Percentiles rank a stretch among this genome's conserved stretches.
These are phyloP conservation scores for Microdochium paspali DNA, from an alignment of 2,329 filamentous ascomycete species.

Conservation along the genomic window DNA sequence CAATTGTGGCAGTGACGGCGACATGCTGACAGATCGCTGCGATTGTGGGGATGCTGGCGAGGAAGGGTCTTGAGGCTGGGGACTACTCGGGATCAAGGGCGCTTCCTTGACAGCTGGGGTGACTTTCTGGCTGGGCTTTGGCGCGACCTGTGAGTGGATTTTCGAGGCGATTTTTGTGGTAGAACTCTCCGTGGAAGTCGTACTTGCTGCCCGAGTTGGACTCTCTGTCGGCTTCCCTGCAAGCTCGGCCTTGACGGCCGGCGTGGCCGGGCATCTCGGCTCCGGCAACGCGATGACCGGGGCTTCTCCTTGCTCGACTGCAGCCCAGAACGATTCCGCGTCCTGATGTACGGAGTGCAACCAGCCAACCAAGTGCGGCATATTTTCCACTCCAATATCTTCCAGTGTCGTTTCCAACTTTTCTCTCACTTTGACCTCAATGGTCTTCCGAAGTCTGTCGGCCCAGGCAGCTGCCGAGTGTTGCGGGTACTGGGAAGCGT, in stretches of 20 bases:
- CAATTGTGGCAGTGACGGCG: background rate
- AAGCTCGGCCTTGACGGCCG: background rate
- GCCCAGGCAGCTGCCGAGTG: constrained; percentile 21
- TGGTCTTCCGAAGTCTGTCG: constrained; percentile 4
- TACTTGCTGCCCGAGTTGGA: too few relatives aligned
- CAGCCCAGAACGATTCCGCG: background rate
- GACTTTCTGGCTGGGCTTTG: too few relatives aligned
- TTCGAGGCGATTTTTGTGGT: too few relatives aligned
- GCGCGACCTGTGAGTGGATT: too few relatives aligned
- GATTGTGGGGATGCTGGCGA: too few relatives aligned
- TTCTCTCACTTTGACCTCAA: constrained; percentile 2
- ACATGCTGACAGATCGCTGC: too few relatives aligned
- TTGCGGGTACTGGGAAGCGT: constrained; percentile 15
- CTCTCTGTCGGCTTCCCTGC: background rate
- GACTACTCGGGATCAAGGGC: too few relatives aligned
- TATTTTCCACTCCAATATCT: background rate
- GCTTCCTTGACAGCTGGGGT: too few relatives aligned
- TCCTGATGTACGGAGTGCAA: background rate
- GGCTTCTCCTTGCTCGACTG: background rate
- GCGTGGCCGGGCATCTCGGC: too few relatives aligned
- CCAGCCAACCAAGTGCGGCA: background rate
- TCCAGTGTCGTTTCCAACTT: background rate
- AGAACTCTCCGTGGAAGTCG: too few relatives aligned
- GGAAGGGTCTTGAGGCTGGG: too few relatives aligned
- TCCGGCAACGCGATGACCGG: background rate